Conservation (phyloP, 805 yeast genomes). For the Zygotorulaspora sp. region DNA sequence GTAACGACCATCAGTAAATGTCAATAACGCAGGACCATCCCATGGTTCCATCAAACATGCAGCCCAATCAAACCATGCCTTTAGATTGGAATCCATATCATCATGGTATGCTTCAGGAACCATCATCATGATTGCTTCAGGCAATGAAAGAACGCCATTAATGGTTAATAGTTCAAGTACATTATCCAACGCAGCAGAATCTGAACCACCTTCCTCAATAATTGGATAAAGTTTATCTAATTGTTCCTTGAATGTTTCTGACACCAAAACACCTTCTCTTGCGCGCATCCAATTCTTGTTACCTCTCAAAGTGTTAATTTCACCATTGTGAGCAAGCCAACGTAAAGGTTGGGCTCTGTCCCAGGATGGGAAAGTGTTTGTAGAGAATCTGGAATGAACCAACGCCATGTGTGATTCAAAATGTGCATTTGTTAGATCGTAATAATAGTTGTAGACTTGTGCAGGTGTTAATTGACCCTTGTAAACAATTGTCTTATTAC, state of each 20-base stretch:
- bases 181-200: conserved; percentile 96
- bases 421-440: conserved; percentile 85
- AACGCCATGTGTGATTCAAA: conserved; percentile 93
- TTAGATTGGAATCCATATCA: conserved; percentile 90
- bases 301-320: conserved; percentile 93
- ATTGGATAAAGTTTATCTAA: conserved; percentile 88
- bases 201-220: conserved; percentile 98
- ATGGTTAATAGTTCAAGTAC: conserved; percentile 87
- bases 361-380: conserved; percentile 99
- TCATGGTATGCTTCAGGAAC: conserved; percentile 99
- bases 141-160: conserved; percentile 86
- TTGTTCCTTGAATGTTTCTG: conserved; percentile 83
- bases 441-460: conserved; percentile 92
- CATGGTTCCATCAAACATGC: conserved; percentile 99
- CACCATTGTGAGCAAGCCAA: conserved; percentile 98
- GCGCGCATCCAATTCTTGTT: conserved; percentile 99
- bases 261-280: conserved; percentile 93
- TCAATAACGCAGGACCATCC: conserved; percentile 98
- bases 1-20: conserved; percentile 95
- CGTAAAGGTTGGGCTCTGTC: conserved; percentile 98
- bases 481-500: conserved; percentile 86
- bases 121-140: conserved; percentile 95
- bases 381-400: conserved; percentile 95
- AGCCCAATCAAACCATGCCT: conserved; percentile 98
- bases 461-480: conserved; percentile 97